Base-by-base conservation (phyloP, 2,329 filamentous ascomycete genomes). In the Monosporascus sp. region DNA sequence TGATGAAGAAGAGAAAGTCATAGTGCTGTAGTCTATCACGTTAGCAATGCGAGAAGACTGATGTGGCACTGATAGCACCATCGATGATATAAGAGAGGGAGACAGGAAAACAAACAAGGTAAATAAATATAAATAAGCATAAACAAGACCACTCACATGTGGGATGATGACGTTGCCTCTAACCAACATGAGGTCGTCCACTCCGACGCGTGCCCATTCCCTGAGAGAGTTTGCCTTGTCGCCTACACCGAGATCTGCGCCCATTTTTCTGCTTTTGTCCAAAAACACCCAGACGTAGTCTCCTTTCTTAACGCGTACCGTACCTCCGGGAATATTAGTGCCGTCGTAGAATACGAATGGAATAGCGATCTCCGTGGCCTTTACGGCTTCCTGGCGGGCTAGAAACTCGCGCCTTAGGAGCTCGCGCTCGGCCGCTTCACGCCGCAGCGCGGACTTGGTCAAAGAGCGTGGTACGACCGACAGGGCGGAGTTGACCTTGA, bases 341-440 rank as follows among this genome's bases (percentile, higher is more conserved):
- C 94, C 94, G 62, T 97, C 93, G 73, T 97, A 97, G 68, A 97
- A 97, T 3, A 97, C 90, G 70, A 97, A 99, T 0, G 94, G 94
- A 35, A 99, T 87, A 17, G 88, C 80, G 52, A 99, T 89, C 65
- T 97, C 92, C 8, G 91, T 92, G 20, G 84, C 84, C 73, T 95
- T 96, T 60, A 97, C 88, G 0, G 86, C 84, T 57, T 95, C 90
- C 68, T 97, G 94, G 54, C 93, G 81, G 9, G 77, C 77, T 46
- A 96, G 69, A 63, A 96, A 99, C 65, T 97, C 87, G 57, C 87
- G 88, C 9, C 89, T 81, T 49, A 93, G 74, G 16, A 81, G 72
- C 62, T 94, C 90, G 58, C 89, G 80, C 58, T 88, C 83, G 53
- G 86, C 81, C 7, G 88, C 87, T 66, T 94, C 93, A 24, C 86